phyloP scores from a whole-genome alignment of 1,284 basidiomycete species.

The Vanrija humicola region DNA sequence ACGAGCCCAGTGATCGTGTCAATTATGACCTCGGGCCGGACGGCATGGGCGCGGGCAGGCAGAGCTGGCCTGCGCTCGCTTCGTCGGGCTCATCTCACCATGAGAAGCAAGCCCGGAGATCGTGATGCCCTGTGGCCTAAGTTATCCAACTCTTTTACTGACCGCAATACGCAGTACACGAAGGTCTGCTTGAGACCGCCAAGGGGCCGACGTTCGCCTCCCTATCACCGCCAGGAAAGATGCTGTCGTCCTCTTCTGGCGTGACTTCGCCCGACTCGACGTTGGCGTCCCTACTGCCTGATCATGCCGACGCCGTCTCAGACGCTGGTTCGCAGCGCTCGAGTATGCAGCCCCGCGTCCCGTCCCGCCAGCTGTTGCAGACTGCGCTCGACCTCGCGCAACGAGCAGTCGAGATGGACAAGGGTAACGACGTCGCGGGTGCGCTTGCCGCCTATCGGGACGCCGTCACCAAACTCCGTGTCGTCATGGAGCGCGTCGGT shows the following conservation, averaged over 20 bases:
- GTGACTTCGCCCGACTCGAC: constrained; percentile 3
- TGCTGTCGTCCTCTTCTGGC: not conserved
- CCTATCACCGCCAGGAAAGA: not conserved
- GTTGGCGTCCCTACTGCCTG: constrained; percentile 14
- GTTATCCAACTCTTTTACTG: not conserved
- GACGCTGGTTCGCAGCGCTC: constrained; percentile 11
- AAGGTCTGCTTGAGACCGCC: not conserved
- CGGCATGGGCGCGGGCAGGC: too few species aligned
- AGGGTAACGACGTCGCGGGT: constrained; percentile 45
- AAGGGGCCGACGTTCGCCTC: not conserved
- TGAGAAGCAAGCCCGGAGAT: too few species aligned
- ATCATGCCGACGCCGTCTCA: constrained; percentile 9
- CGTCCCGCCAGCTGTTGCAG: constrained; percentile 46
- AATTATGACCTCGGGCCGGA: not conserved
- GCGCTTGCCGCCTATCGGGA: constrained; percentile 46
- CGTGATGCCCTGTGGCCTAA: not conserved
- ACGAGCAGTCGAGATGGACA: constrained; percentile 49
- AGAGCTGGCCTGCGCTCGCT: too few species aligned
- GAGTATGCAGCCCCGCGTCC: constrained; percentile 28
- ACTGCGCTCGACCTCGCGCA: constrained; percentile 49
- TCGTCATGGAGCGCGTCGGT: constrained; percentile 49
- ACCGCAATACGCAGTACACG: not conserved
- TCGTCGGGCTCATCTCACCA: too few species aligned
- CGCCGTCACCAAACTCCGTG: constrained; percentile 42
- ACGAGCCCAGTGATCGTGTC: not conserved